These are phyloP conservation scores for Exophiala mesophila DNA, from an alignment of 2,329 filamentous ascomycete species.

Conservation along the genomic window DNA sequence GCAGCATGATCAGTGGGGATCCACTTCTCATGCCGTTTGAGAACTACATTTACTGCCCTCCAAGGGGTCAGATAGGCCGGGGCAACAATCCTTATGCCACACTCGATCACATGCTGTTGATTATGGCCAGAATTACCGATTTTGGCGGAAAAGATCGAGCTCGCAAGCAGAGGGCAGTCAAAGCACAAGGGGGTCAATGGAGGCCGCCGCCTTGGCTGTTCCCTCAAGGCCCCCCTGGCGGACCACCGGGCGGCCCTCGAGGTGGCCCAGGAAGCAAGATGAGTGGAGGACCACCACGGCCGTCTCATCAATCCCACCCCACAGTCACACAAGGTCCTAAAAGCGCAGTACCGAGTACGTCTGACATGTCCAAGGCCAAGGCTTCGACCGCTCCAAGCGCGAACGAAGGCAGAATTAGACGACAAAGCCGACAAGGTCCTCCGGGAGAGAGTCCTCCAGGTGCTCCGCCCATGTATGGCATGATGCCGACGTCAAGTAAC, in stretches of 20 bases:
- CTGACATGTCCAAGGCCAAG: too few species aligned
- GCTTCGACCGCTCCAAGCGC: constrained; percentile 18
- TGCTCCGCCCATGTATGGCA: constrained; percentile 46
- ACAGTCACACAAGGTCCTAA: too few species aligned
- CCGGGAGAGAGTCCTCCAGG: constrained; percentile 9
- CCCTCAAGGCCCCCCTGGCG: constrained; percentile 31
- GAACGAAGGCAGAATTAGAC: constrained; percentile 21
- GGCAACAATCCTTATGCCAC: constrained; percentile 79
- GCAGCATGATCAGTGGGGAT: constrained; percentile 83
- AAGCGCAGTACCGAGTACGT: too few species aligned
- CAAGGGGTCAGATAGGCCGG: constrained; percentile 72
- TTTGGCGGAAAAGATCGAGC: constrained; percentile 73
- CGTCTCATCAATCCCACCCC: neutral
- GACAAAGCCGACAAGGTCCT: constrained; percentile 8
- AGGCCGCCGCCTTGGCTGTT: constrained; percentile 35
- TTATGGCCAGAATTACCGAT: constrained; percentile 72
- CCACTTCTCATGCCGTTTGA: constrained; percentile 77
- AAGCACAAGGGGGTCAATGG: constrained; percentile 55
- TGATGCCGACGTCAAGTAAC: constrained; percentile 39
- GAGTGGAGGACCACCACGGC: too few species aligned
- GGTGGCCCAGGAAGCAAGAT: too few species aligned
- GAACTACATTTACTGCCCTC: constrained; percentile 80
- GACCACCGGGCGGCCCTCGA: neutral
- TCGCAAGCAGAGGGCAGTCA: constrained; percentile 68
- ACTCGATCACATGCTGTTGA: constrained; percentile 78